Conservation (phyloP, 371 early-diverging fungal genomes). For the Mortierella sp. region DNA sequence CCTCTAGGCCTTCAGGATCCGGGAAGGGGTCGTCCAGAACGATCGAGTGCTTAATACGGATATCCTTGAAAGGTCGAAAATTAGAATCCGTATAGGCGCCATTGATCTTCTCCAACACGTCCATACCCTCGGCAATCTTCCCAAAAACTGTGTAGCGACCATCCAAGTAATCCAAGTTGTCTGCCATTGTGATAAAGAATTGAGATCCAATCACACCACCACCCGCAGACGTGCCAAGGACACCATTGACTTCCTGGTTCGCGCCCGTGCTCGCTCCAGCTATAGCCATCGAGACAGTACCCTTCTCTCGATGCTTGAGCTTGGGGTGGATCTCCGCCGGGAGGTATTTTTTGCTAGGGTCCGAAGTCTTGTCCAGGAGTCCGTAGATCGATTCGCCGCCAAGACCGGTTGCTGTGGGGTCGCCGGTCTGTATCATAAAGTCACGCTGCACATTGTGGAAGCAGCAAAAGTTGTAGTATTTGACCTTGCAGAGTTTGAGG, state of each 20-base stretch:
- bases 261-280: conserved; percentile 53
- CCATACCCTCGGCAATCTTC: conserved; percentile 93
- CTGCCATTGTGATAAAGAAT: conserved; percentile 95
- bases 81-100: conserved; percentile 76
- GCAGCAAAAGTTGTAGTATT: conserved; percentile 91
- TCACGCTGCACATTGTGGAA: conserved; percentile 91
- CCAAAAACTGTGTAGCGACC: conserved; percentile 99
- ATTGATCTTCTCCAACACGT: conserved; percentile 88
- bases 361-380: conserved; percentile 61
- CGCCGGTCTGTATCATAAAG: conserved; percentile 91
- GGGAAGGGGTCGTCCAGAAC: conserved; percentile 95
- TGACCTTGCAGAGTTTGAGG: conserved; percentile 93
- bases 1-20: conserved; percentile 80
- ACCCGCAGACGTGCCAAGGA: conserved; percentile 54
- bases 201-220: conserved; percentile 86
- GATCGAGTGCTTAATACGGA: conserved; percentile 94
- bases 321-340: conserved; percentile 87
- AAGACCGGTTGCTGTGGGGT: conserved; percentile 85
- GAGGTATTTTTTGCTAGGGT: conserved; percentile 68
- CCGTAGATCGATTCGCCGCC: conserved; percentile 85
- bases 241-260: conserved; percentile 35
- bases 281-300: conserved; percentile 91
- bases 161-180: conserved; percentile 91
- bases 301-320: conserved; percentile 86
- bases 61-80: conserved; percentile 86